phyloP scores from a whole-genome alignment of 352 stramenopile genomes.

The Phytopythium delawarense region DNA sequence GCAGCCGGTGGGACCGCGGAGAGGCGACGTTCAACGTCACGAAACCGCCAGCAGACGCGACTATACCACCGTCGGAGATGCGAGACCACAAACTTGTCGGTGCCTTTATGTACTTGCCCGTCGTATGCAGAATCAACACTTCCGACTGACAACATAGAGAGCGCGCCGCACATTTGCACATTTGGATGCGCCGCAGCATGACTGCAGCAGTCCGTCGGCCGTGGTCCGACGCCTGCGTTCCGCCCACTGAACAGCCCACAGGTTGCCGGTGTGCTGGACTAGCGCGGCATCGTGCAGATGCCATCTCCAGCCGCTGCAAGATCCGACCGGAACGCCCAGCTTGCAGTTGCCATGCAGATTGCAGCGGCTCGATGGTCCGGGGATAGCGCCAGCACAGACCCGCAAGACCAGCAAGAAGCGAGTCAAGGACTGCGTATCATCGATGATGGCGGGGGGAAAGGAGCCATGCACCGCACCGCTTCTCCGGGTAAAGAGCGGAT shows the following conservation, averaged over 20 bases:
- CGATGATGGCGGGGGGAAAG: background rate
- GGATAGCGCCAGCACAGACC: background rate
- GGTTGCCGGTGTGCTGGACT: background rate
- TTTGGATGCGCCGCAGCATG: background rate
- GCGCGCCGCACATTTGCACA: background rate
- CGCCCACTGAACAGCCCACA: background rate
- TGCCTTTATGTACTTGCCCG: background rate
- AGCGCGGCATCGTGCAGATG: background rate
- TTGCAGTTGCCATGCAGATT: too few relatives aligned
- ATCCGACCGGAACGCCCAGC: too few relatives aligned
- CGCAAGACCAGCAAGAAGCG: background rate
- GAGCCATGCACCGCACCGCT: background rate
- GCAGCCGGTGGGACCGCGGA: constrained; percentile 2
- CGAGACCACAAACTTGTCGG: background rate
- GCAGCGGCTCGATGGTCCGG: background rate
- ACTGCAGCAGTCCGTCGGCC: background rate
- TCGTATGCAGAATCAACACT: background rate
- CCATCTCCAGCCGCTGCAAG: background rate
- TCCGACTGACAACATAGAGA: background rate
- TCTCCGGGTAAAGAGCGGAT: background rate
- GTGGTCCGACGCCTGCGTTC: background rate
- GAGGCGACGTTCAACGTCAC: constrained; percentile 7
- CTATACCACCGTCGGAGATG: background rate
- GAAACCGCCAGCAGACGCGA: background rate
- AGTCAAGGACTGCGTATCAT: too few relatives aligned